Percentiles rank a stretch among this genome's conserved stretches.
Conservation (phyloP, 176 grass and related monocot genomes). For the Calamus simplicifolius region DNA sequence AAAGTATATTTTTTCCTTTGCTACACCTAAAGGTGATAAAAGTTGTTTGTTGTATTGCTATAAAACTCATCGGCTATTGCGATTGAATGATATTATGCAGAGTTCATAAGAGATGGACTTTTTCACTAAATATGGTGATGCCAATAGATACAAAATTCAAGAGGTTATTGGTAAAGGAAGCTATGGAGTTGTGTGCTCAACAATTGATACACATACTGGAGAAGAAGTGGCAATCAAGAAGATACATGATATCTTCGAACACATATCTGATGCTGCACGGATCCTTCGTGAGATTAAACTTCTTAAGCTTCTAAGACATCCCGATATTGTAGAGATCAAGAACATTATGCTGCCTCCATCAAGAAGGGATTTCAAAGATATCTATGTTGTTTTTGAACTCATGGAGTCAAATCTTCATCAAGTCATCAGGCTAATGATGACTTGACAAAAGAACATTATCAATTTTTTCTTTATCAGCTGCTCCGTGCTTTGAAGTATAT, state of each 20-base stretch:
- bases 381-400: slow-evolving; percentile 88
- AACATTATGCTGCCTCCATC: slow-evolving; percentile 85
- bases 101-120: slow-evolving; percentile 71
- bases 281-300: slow-evolving; percentile 96
- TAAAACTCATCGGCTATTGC: neutral
- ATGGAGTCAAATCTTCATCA: slow-evolving; percentile 98
- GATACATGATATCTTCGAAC: slow-evolving; percentile 85
- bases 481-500: slow-evolving; percentile 91
- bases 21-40: neutral
- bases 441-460: slow-evolving; percentile 85
- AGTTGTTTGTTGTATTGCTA: neutral
- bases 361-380: slow-evolving; percentile 80
- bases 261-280: slow-evolving; percentile 70
- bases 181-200: slow-evolving; percentile 89
- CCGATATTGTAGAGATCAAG: slow-evolving; percentile 93
- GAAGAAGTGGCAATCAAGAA: slow-evolving; percentile 94
- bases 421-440: slow-evolving; percentile 96
- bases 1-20: neutral
- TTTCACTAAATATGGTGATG: slow-evolving; percentile 75
- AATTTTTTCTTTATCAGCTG: slow-evolving; percentile 96
- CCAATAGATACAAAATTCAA: slow-evolving; percentile 79
- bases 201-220: slow-evolving; percentile 72
- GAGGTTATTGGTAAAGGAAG: slow-evolving; percentile 90
- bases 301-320: slow-evolving; percentile 68
- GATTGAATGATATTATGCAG: slow-evolving; percentile 26